phyloP scores from a whole-genome alignment of 805 yeast genomes.

The Tanozyma kutaoensis region DNA sequence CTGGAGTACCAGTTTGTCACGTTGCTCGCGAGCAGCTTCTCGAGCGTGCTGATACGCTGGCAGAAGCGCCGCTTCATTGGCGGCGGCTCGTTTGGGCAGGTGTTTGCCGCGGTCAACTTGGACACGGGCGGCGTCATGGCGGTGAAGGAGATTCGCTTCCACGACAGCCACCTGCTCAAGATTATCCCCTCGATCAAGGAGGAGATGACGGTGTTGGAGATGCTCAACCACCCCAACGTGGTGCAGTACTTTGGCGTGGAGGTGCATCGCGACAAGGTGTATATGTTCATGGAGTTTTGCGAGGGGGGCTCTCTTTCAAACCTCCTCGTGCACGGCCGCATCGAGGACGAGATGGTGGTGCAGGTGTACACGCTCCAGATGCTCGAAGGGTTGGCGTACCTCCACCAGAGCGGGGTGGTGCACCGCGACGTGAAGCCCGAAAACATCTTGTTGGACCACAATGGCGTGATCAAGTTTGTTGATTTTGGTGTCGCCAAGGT shows the following conservation, averaged over 20 bases:
- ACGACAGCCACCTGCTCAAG: conserved; percentile 74
- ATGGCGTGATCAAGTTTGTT: conserved; percentile 88
- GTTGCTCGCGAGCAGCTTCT: conserved; percentile 76
- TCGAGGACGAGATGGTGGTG: conserved; percentile 87
- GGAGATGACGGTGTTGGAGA: conserved; percentile 92
- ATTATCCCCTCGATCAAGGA: conserved; percentile 84
- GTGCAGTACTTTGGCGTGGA: conserved; percentile 96
- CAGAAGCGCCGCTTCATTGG: conserved; percentile 91
- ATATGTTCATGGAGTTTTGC: conserved; percentile 94
- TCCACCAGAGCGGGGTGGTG: conserved; percentile 91
- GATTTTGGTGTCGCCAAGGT: conserved; percentile 98
- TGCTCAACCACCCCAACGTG: conserved; percentile 90
- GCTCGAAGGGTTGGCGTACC: conserved; percentile 89
- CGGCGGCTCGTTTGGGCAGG: conserved; percentile 92
- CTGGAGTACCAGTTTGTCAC: conserved; percentile 80
- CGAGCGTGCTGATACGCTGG: conserved; percentile 91
- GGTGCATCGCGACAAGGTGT: conserved; percentile 90
- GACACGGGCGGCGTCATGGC: conserved; percentile 97
- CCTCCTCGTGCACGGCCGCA: conserved; percentile 78
- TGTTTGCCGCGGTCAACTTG: conserved; percentile 80
- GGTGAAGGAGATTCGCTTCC: conserved; percentile 87
- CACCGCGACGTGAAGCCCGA: conserved; percentile 97
- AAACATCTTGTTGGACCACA: conserved; percentile 77
- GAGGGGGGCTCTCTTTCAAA: conserved; percentile 90
- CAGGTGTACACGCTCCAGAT: conserved; percentile 85